These are phyloP conservation scores for Groenewaldozyma salmanticensis DNA, from an alignment of 805 yeast species.

Conservation along the genomic window DNA sequence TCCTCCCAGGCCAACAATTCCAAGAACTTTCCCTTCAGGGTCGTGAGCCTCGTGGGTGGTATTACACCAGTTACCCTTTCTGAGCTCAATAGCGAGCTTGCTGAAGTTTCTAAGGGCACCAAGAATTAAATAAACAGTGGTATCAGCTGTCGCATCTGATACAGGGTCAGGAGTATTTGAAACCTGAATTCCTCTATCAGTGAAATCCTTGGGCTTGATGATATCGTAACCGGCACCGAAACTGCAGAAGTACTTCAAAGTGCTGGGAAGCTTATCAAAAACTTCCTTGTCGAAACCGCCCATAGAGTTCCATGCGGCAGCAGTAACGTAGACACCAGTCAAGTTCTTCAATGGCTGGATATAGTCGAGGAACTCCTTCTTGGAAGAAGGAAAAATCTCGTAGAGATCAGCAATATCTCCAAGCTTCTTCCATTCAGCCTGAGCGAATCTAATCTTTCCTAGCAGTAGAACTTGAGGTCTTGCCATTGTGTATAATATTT, in stretches of 20 bases:
- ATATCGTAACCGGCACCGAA: constrained; percentile 54
- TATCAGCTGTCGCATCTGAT: constrained; percentile 48
- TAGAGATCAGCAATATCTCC: constrained; percentile 38
- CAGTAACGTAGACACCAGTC: constrained; percentile 33
- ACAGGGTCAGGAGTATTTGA: constrained; percentile 47
- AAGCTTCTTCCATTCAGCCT: constrained; percentile 53
- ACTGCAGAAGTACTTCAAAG: constrained; percentile 37
- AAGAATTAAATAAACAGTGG: constrained; percentile 40
- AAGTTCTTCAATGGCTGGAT: constrained; percentile 32
- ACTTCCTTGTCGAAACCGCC: constrained; percentile 40
- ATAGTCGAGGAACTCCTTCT: too few species aligned
- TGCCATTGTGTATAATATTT: too few species aligned
- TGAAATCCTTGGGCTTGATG: constrained; percentile 36
- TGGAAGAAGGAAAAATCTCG: constrained; percentile 29
- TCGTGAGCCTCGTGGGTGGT: constrained; percentile 38
- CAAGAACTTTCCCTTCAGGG: constrained; percentile 43
- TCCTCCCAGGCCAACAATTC: constrained; percentile 57
- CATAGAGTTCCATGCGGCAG: constrained; percentile 30
- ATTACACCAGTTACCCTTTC: constrained; percentile 39
- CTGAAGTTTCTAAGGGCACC: constrained; percentile 43
- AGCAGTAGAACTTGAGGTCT: constrained; percentile 61
- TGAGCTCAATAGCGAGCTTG: constrained; percentile 33
- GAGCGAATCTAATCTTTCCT: constrained; percentile 52
- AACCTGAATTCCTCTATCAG: constrained; percentile 34
- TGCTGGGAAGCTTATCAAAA: constrained; percentile 28